Evolutionary conservation across 1,284 basidiomycete genomes (phyloP), one percentile per base, ranked within the genome.

Genomic region (Tilletia horrida): DNA sequence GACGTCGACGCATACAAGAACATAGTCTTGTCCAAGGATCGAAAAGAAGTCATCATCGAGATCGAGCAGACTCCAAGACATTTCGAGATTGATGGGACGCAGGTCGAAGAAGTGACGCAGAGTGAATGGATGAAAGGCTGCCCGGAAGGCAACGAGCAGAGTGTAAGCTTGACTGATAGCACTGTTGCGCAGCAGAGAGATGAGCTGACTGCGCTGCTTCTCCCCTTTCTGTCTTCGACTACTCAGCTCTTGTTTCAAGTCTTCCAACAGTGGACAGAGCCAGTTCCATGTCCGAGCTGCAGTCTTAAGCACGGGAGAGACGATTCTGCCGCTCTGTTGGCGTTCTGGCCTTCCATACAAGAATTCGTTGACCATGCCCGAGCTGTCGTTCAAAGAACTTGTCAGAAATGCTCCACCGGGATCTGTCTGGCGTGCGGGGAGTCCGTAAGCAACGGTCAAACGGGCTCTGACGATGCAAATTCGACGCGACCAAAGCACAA

Each of bases 91-190:
- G 21, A 44, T 14, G 61, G 23, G 42, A 21, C 23, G n/a, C 2
- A 16, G 21, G 61, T 45, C 43, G 27, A 44, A 4, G 61, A 62
- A 42, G 18, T 62, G 9, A 62, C 61, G 2, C 43, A 43, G 25
- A 44, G 42, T 23, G 61, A 62, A 27, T 62, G 61, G 61, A 43
- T 62, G 61, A 43, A 45, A n/a, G 61, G 61, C 3, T 62, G 61
- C 23, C 40, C 61, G 0, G 61, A 62, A 27, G 61, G 61, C 16
- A 45, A 45, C 25, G 61, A 62, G 43, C 61, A 62, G 21, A 45
- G 21, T 62, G 61, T 62, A 21, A 44, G 61, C 9, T 21, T 3
- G 14, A 25, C 29, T 40, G 6, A 40, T 62, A 40, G 25, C 27
- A 11, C 3, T 21, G n/a, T 27, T 18, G 55, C 55, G 55, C 8